Evolutionary conservation across 345 rosid species (phyloP).

Genomic region (Hirschfeldia incana): DNA sequence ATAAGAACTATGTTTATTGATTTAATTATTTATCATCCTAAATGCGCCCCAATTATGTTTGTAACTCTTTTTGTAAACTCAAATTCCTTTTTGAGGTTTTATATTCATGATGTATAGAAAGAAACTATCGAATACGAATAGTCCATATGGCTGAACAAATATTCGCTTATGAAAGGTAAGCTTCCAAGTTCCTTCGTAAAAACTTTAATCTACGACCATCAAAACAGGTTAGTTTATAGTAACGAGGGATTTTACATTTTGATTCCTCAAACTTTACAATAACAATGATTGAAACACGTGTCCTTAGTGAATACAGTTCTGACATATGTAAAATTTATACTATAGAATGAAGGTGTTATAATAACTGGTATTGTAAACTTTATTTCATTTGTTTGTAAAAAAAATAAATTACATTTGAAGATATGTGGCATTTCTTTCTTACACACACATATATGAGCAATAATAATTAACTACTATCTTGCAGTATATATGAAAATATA

Average conservation of each 20-base stretch:
- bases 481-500: neutral
- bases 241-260: neutral
- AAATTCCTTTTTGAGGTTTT: neutral
- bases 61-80: neutral
- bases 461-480: no score
- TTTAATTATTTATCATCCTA: conserved; percentile 9
- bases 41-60: conserved; percentile 9
- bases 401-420: neutral
- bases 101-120: neutral
- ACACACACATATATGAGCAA: neutral
- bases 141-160: conserved; percentile 22
- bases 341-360: neutral
- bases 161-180: neutral
- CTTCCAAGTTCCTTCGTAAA: neutral
- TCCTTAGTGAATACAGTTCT: neutral
- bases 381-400: neutral
- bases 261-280: neutral
- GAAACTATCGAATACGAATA: conserved; percentile 1
- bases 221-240: neutral
- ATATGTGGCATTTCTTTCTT: neutral
- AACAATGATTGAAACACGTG: neutral
- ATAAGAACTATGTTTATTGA: conserved; percentile 28
- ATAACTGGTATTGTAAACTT: neutral
- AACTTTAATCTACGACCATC: no score
- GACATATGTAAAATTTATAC: neutral